Base-by-base conservation (phyloP, 2,329 filamentous ascomycete species). In the Trichoderma simmonsii region DNA sequence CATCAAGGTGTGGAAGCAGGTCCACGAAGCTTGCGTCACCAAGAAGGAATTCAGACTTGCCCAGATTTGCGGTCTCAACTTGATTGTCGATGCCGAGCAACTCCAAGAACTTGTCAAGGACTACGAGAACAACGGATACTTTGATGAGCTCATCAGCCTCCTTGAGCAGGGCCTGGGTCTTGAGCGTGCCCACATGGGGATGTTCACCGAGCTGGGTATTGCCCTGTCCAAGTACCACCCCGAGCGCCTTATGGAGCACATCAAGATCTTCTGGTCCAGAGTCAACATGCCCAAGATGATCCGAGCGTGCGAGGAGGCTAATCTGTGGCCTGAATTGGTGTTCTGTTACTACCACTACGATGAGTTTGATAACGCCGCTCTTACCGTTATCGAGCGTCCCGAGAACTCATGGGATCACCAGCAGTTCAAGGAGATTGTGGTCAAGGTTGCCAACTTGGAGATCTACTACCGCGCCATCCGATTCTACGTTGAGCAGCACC, bases 11-110 rank as follows among this genome's bases (percentile, higher is more conserved):
- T 99, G 96, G 96, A 97, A 96, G 84, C 93, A 99, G 83, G 96
- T 99, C 76, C 97, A 98, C 84, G 92, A 94, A 80, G 96, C 95
- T 26, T 99, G 96, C 80, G 93, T 99, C 75, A 90, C 89, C 74
- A 99, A 98, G 90, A 98, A 97, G 86, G 96, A 99, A 81, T 99
- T 99, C 90, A 93, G 95, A 74, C 92, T 99, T 73, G 96, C 97
- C 30, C 96, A 98, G 85, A 99, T 99, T 78, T 99, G 96, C 79
- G 97, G 97, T 87, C 90, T 99, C 73, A 98, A 99, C 85, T 87
- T 99, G 73, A 98, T 99, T 78, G 92, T 99, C 28, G 95, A 99
- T 82, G 96, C 97, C 30, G 96, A 99, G 82, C 96, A 99, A 82
- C 87, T 99, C 66, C 90, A 94, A 79, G 92, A 93, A 76, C 90